phyloP scores from a whole-genome alignment of 176 grass and related monocot species.

The Hyparrhenia diplandra region DNA sequence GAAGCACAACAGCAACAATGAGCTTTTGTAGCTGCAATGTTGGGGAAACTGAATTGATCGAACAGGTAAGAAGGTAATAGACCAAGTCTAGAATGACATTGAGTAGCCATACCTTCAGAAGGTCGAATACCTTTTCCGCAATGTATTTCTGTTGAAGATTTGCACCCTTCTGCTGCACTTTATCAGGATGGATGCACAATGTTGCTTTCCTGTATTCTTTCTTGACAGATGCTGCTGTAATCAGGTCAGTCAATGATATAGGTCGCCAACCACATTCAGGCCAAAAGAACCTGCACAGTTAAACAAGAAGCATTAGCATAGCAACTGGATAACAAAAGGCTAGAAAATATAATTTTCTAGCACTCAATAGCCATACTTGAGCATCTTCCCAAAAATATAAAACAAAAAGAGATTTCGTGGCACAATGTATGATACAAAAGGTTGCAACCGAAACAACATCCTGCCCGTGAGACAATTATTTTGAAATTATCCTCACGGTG shows the following conservation, averaged over 20 bases:
- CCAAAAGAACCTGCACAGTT: constrained; percentile 49
- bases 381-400: background rate
- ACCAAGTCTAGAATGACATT: background rate
- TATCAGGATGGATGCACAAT: constrained; percentile 64
- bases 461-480: background rate
- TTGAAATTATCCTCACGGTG: background rate
- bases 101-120: constrained; percentile 47
- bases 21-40: background rate
- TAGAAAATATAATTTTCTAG: constrained; percentile 2
- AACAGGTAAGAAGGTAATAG: background rate
- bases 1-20: background rate
- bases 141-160: constrained; percentile 63
- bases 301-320: background rate
- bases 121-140: constrained; percentile 60
- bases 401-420: background rate
- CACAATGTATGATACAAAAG: background rate
- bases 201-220: constrained; percentile 60
- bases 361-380: background rate
- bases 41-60: background rate
- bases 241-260: constrained; percentile 55
- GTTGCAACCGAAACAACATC: background rate
- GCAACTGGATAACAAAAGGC: background rate
- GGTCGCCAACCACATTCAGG: constrained; percentile 58
- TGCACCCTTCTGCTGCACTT: constrained; percentile 58
- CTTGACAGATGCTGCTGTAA: constrained; percentile 50